Percentiles rank a stretch among this genome's conserved stretches.
phyloP scores from a whole-genome alignment of 2,329 filamentous ascomycete species.

The Chlorencoelia australis region DNA sequence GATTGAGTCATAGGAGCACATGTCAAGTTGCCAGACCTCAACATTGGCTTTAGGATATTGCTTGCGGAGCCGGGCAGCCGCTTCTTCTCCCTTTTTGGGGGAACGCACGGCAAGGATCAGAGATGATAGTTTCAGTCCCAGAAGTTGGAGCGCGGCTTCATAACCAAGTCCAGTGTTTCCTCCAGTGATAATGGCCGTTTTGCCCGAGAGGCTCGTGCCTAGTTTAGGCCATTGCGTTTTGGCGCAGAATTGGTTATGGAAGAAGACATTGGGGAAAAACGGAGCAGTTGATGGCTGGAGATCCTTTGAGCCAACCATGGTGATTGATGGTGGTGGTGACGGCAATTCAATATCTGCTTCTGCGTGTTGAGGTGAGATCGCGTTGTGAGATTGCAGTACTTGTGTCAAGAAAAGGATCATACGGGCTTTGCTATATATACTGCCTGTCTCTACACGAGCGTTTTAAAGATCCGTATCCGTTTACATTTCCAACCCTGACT shows the following conservation, averaged over 20 bases:
- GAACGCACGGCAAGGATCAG: constrained; percentile 40
- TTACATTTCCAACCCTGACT: not conserved
- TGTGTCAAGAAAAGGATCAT: too few species aligned
- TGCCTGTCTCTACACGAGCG: too few species aligned
- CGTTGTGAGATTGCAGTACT: too few species aligned
- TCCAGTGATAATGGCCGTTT: constrained; percentile 10
- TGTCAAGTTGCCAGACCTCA: constrained; percentile 41
- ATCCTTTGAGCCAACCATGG: not conserved
- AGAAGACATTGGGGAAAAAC: not conserved
- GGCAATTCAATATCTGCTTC: not conserved
- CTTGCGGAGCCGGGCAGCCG: constrained; percentile 25
- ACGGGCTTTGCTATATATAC: too few species aligned
- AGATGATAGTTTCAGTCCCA: constrained; percentile 30
- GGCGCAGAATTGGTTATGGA: not conserved
- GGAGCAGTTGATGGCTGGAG: not conserved
- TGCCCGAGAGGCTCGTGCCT: constrained; percentile 7
- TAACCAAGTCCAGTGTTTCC: constrained; percentile 30
- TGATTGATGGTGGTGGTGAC: not conserved
- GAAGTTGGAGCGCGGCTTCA: constrained; percentile 31
- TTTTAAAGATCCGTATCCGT: too few species aligned
- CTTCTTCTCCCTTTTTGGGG: constrained; percentile 32
- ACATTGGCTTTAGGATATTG: constrained; percentile 27
- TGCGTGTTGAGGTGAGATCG: not conserved
- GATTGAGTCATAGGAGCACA: constrained; percentile 36
- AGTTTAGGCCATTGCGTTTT: not conserved